These are phyloP conservation scores for Epichloe hybrida DNA, from an alignment of 2,329 filamentous ascomycete genomes.

Conservation along the genomic window DNA sequence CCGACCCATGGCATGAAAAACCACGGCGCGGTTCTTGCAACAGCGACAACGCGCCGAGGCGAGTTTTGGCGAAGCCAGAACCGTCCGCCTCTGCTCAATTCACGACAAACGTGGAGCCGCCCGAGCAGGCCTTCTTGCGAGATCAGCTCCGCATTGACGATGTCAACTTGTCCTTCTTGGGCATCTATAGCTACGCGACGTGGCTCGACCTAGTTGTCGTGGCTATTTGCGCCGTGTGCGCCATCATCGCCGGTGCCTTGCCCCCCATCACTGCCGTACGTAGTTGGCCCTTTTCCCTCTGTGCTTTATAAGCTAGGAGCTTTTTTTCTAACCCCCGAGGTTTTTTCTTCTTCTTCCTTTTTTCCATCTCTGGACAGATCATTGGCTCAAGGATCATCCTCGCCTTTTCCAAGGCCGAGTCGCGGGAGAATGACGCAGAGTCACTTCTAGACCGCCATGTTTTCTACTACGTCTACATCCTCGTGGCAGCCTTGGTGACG, in stretches of 20 bases:
- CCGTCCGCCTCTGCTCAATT: too few relatives aligned
- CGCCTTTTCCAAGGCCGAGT: too few relatives aligned
- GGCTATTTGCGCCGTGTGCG: not conserved
- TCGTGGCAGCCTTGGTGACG: conserved; percentile 20
- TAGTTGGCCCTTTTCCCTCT: not conserved
- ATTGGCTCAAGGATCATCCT: not conserved
- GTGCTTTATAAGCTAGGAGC: not conserved
- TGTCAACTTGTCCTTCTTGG: not conserved
- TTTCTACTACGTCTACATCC: conserved; percentile 5
- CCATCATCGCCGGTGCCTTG: not conserved
- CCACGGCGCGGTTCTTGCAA: too few relatives aligned
- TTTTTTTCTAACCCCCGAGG: not conserved
- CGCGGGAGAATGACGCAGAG: too few relatives aligned
- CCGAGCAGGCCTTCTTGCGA: too few relatives aligned
- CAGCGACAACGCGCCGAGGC: too few relatives aligned
- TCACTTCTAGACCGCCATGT: not conserved
- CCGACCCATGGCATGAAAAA: too few relatives aligned
- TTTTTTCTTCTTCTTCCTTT: not conserved
- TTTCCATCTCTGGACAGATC: not conserved
- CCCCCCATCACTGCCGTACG: not conserved
- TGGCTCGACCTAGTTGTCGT: not conserved
- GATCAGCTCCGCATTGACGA: not conserved
- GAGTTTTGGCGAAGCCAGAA: too few relatives aligned
- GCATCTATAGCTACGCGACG: not conserved
- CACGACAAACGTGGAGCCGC: too few relatives aligned